Percentiles rank a stretch among this genome's conserved stretches.
Evolutionary conservation across 805 yeast species (phyloP).

Genomic region (Priceomyces medius): DNA sequence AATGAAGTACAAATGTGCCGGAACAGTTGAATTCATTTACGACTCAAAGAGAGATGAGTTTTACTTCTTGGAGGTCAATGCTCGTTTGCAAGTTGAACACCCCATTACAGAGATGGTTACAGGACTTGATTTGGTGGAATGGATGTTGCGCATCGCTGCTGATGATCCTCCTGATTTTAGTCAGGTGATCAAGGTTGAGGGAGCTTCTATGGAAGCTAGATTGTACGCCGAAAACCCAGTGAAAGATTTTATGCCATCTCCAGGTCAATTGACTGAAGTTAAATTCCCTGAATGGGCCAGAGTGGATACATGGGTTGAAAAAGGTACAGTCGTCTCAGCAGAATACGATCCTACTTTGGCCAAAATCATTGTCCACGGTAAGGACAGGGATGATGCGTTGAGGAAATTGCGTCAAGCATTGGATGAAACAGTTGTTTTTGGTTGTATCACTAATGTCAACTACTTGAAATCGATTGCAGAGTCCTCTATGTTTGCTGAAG

Average conservation of each 20-base stretch:
- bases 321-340: slow-evolving; percentile 84
- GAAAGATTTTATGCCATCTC: slow-evolving; percentile 92
- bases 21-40: slow-evolving; percentile 94
- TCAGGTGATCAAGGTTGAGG: slow-evolving; percentile 58
- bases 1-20: slow-evolving; percentile 93
- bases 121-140: slow-evolving; percentile 91
- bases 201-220: slow-evolving; percentile 96
- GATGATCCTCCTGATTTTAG: slow-evolving; percentile 80
- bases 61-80: slow-evolving; percentile 93
- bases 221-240: slow-evolving; percentile 96
- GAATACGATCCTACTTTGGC: slow-evolving; percentile 97
- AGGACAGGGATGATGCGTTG: slow-evolving; percentile 82
- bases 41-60: slow-evolving; percentile 85
- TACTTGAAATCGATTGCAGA: slow-evolving; percentile 83
- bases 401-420: slow-evolving; percentile 74
- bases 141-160: slow-evolving; percentile 94
- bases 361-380: slow-evolving; percentile 92
- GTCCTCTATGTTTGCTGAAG: slow-evolving; percentile 79
- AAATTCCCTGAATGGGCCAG: slow-evolving; percentile 88
- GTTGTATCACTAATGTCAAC: slow-evolving; percentile 87
- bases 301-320: slow-evolving; percentile 89
- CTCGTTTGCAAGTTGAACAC: slow-evolving; percentile 96
- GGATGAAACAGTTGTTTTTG: slow-evolving; percentile 81
- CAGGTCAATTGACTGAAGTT: slow-evolving; percentile 88
- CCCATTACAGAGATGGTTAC: slow-evolving; percentile 96